These are phyloP conservation scores for Astrephomene gubernaculifera DNA, from an alignment of 139 green algal species.

Conservation along the genomic window DNA sequence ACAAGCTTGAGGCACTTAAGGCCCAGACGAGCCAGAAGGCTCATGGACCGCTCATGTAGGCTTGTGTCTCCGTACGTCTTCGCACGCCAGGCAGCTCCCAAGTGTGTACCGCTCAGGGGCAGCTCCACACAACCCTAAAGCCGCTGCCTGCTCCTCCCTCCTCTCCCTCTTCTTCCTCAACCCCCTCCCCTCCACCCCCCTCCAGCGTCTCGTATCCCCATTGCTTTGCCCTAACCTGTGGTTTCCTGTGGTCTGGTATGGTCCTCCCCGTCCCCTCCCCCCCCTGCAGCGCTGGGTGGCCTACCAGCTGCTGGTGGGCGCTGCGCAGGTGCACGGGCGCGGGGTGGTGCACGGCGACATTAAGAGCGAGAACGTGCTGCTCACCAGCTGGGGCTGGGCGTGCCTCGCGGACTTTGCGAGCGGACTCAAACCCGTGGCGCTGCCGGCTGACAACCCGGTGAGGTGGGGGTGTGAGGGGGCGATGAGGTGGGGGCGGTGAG, in stretches of 20 bases:
- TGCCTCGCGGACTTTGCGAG: conserved; percentile 92
- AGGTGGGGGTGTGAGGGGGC: neutral
- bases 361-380: conserved; percentile 94
- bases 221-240: too few species aligned
- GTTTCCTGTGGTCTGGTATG: too few species aligned
- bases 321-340: conserved; percentile 79
- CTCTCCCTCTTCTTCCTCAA: neutral
- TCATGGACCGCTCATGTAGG: too few species aligned
- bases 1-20: too few species aligned
- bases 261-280: neutral
- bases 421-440: conserved; percentile 90
- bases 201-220: neutral
- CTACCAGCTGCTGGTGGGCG: conserved; percentile 91
- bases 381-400: conserved; percentile 95
- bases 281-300: conserved; percentile 84
- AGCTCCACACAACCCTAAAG: too few species aligned
- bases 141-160: too few species aligned
- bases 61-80: too few species aligned
- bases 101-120: too few species aligned
- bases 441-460: conserved; percentile 95
- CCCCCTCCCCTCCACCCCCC: neutral
- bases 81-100: too few species aligned
- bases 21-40: too few species aligned
- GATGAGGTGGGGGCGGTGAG: neutral
- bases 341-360: conserved; percentile 95